These are phyloP conservation scores for Carpinus fangiana DNA, from an alignment of 306 rosid genomes.

Conservation along the genomic window DNA sequence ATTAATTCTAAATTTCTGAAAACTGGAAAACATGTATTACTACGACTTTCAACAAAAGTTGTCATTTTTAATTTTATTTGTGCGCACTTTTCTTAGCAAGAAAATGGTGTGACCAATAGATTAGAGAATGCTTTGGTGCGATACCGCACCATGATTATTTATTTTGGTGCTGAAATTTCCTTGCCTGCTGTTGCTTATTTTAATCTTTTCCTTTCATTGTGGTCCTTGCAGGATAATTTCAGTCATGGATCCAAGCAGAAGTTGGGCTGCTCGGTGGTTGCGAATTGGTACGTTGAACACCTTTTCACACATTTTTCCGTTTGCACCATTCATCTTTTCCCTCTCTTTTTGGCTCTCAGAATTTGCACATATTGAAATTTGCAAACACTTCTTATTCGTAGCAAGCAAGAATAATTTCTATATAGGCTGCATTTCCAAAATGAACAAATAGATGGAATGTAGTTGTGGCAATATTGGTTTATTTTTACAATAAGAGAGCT, in stretches of 20 bases:
- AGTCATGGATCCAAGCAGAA: constrained; percentile 87
- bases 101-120: neutral
- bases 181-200: constrained; percentile 1
- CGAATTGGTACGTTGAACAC: constrained; percentile 63
- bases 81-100: neutral
- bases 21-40: neutral
- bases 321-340: neutral
- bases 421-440: neutral
- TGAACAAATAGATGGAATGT: too few species aligned
- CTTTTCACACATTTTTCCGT: neutral
- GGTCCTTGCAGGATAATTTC: constrained; percentile 60
- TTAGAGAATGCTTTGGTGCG: neutral
- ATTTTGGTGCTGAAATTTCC: neutral
- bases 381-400: neutral
- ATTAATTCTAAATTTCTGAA: neutral
- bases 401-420: neutral
- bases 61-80: too few species aligned
- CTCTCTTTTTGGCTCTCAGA: neutral
- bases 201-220: neutral
- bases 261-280: constrained; percentile 97
- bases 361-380: neutral
- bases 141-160: neutral
- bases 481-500: neutral
- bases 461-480: neutral
- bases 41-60: neutral